Conservation (phyloP, 2,329 filamentous ascomycete species). For the Hypomyces perniciosus region DNA sequence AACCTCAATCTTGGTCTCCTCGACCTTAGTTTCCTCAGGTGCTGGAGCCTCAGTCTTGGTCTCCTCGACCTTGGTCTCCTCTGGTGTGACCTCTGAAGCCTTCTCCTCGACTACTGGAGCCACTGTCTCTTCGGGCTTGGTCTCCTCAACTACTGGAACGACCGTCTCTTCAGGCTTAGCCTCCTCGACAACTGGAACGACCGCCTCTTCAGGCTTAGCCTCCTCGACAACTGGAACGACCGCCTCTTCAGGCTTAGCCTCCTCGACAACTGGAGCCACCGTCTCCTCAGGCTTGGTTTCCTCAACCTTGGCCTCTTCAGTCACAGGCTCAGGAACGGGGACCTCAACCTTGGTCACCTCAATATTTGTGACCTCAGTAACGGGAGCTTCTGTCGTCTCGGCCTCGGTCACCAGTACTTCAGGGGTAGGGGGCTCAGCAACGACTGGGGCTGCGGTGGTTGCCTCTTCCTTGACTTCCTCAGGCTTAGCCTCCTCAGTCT, state of each 20-base stretch:
- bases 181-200: slow-evolving; percentile 16
- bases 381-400: slow-evolving; percentile 11
- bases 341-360: slow-evolving; percentile 18
- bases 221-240: slow-evolving; percentile 17
- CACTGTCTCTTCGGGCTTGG: too few relatives aligned
- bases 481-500: slow-evolving; percentile 24
- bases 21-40: too few relatives aligned
- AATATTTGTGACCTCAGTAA: slow-evolving; percentile 18
- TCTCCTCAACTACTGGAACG: slow-evolving; percentile 18
- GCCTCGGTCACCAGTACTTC: slow-evolving; percentile 14
- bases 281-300: slow-evolving; percentile 12
- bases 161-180: slow-evolving; percentile 13
- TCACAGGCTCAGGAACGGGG: slow-evolving; percentile 24
- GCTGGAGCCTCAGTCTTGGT: slow-evolving; percentile 4
- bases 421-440: slow-evolving; percentile 13
- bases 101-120: slow-evolving; percentile 12
- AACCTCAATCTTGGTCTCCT: background rate
- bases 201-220: slow-evolving; percentile 12
- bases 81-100: slow-evolving; percentile 7
- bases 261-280: slow-evolving; percentile 15
- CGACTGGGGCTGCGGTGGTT: background rate
- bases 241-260: slow-evolving; percentile 15
- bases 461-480: slow-evolving; percentile 6
- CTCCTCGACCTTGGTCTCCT: slow-evolving; percentile 7
- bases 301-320: slow-evolving; percentile 20